These are phyloP conservation scores for Babesia microti DNA, from an alignment of 169 alveolate species.

Conservation along the genomic window DNA sequence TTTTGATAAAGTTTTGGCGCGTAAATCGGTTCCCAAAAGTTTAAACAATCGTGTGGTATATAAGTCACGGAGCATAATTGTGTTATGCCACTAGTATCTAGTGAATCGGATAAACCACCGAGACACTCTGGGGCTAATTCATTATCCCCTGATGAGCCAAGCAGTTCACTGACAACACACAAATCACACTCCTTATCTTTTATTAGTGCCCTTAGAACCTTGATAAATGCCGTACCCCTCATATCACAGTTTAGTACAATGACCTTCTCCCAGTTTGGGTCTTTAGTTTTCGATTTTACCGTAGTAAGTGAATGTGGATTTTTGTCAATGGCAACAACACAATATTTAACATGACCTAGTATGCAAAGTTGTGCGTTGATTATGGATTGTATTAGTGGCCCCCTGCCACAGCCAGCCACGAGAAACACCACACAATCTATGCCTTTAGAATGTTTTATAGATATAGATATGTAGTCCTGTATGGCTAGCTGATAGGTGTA, in stretches of 20 bases:
- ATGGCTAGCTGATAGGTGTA: constrained; percentile 50
- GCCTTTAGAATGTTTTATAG: not conserved
- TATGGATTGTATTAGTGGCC: constrained; percentile 53
- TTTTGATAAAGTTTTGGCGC: constrained; percentile 52
- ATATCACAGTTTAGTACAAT: constrained; percentile 51
- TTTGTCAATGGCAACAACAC: constrained; percentile 55
- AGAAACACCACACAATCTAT: constrained; percentile 16
- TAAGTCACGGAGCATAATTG: constrained; percentile 17
- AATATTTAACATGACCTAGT: constrained; percentile 8
- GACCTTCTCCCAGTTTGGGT: constrained; percentile 49
- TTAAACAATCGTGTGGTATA: constrained; percentile 53
- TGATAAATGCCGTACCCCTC: no score
- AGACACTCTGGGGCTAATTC: constrained; percentile 65
- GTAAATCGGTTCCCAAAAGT: constrained; percentile 54
- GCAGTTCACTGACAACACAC: constrained; percentile 54
- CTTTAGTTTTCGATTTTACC: constrained; percentile 20
- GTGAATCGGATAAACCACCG: constrained; percentile 52
- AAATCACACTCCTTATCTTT: constrained; percentile 42
- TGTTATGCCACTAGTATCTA: constrained; percentile 17
- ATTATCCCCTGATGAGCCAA: constrained; percentile 65
- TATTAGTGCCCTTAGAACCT: no score
- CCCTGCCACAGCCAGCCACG: constrained; percentile 68
- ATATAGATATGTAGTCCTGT: constrained; percentile 8
- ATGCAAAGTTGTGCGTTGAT: constrained; percentile 27
- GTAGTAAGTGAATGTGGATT: constrained; percentile 53